phyloP scores from a whole-genome alignment of 176 grass and related monocot species.

The Carex pumila region DNA sequence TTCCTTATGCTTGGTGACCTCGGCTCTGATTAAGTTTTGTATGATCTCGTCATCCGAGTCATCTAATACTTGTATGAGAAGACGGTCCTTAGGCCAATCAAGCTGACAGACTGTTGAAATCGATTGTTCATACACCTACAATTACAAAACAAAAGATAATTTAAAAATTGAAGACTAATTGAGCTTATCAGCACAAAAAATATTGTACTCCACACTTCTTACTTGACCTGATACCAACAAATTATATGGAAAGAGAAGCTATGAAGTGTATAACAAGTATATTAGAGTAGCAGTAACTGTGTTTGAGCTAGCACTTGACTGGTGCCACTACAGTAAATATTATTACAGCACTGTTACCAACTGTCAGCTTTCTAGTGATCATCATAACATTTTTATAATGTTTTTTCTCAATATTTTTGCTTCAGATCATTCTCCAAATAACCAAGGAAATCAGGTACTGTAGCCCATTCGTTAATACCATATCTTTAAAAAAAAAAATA shows the following conservation, averaged over 20 bases:
- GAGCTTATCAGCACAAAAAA: neutral
- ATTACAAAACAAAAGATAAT: neutral
- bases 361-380: neutral
- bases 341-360: neutral
- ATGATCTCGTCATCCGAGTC: conserved; percentile 79
- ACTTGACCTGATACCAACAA: neutral
- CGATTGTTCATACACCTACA: conserved; percentile 88
- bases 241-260: neutral
- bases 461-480: neutral
- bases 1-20: conserved; percentile 80
- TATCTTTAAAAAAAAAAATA: no score
- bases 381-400: neutral
- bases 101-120: conserved; percentile 85
- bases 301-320: neutral
- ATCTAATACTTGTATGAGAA: conserved; percentile 91
- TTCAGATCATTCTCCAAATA: neutral
- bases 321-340: neutral
- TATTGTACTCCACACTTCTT: neutral
- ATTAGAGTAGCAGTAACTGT: neutral
- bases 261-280: no score
- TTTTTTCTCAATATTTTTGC: neutral
- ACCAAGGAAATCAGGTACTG: neutral
- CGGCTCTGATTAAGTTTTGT: conserved; percentile 70
- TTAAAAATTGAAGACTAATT: neutral
- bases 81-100: conserved; percentile 67